Evolutionary conservation across 768 basidiomycete species (phyloP).

Genomic region (Amanita jacksonii): DNA sequence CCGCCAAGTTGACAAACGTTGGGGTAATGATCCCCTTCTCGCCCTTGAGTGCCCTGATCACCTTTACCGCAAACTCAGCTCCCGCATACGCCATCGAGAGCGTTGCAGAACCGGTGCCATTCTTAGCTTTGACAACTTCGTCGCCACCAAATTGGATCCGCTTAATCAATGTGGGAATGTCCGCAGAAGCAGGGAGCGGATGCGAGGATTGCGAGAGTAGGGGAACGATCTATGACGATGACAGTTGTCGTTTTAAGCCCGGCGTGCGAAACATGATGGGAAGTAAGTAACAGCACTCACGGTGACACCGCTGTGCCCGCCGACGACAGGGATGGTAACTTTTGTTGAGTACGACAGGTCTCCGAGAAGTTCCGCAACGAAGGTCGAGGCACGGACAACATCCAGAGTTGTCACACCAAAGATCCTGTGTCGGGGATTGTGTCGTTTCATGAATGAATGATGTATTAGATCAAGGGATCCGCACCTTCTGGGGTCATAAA

Average conservation of each 20-base stretch:
- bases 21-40: conserved; percentile 83
- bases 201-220: conserved; percentile 86
- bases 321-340: conserved; percentile 81
- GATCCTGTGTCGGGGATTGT: conserved; percentile 37
- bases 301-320: conserved; percentile 90
- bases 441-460: background rate
- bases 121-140: conserved; percentile 98
- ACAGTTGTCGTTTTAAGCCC: background rate
- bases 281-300: conserved; percentile 34
- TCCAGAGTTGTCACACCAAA: conserved; percentile 99
- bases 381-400: conserved; percentile 95
- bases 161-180: conserved; percentile 55
- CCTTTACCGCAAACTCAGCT: conserved; percentile 76
- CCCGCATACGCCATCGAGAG: conserved; percentile 96
- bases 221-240: conserved; percentile 66
- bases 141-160: conserved; percentile 96
- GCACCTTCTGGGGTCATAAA: conserved; percentile 88
- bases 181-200: conserved; percentile 50
- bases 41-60: conserved; percentile 78
- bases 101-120: conserved; percentile 90
- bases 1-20: conserved; percentile 71
- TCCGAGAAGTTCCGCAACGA: conserved; percentile 73
- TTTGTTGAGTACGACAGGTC: conserved; percentile 52
- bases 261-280: background rate
- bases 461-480: conserved; percentile 10